Percentiles rank a stretch among this genome's conserved stretches.
These are phyloP conservation scores for Lepiota brunneoincarnata DNA, from an alignment of 768 basidiomycete species.

Conservation along the genomic window DNA sequence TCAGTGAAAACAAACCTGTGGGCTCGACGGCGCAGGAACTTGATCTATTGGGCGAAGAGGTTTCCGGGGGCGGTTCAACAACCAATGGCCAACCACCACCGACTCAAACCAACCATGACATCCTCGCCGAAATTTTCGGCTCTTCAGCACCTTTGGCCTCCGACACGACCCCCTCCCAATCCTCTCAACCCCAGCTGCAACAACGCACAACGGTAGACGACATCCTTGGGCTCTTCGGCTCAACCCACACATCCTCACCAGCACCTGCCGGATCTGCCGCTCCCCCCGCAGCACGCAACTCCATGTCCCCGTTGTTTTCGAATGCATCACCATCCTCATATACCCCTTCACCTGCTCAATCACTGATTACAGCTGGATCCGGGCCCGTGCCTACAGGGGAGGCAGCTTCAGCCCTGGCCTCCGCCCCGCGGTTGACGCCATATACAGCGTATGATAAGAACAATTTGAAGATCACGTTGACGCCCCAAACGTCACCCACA, in stretches of 20 bases:
- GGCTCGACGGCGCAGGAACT: constrained; percentile 72
- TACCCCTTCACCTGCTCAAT: constrained; percentile 4
- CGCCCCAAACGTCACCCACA: constrained; percentile 76
- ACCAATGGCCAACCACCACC: constrained; percentile 39
- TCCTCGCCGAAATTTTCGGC: constrained; percentile 93
- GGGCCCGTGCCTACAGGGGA: constrained; percentile 34
- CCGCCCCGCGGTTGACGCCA: constrained; percentile 54
- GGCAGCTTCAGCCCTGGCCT: constrained; percentile 41
- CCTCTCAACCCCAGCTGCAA: constrained; percentile 41
- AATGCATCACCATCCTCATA: constrained; percentile 18
- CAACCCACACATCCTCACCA: constrained; percentile 36
- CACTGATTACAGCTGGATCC: constrained; percentile 18
- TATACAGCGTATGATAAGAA: constrained; percentile 94
- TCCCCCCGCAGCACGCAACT: background rate
- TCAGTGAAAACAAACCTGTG: constrained; percentile 95
- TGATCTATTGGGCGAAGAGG: constrained; percentile 85
- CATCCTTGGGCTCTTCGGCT: constrained; percentile 86
- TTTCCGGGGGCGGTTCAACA: constrained; percentile 25
- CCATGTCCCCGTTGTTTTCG: constrained; percentile 18
- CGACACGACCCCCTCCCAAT: constrained; percentile 30
- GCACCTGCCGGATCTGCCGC: constrained; percentile 18
- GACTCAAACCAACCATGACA: constrained; percentile 71
- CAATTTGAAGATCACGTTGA: constrained; percentile 83
- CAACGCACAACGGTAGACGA: constrained; percentile 74
- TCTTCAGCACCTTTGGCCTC: constrained; percentile 22